Base-by-base conservation (phyloP, 202 grass and related monocot species). In the Eragrostis tef region DNA sequence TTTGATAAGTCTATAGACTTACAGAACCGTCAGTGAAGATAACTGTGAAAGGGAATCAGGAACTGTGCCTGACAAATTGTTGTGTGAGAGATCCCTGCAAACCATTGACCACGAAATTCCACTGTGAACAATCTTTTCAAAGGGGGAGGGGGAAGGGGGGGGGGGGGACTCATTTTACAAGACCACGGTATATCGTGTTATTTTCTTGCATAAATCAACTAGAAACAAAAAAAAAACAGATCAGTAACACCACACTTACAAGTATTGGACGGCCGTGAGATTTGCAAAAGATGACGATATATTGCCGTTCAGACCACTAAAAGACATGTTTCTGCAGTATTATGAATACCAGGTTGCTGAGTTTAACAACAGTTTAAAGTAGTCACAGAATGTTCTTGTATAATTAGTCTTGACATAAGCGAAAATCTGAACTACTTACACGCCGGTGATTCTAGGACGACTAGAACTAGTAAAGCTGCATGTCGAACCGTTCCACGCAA, bases 51-150 rank as follows among this genome's bases (percentile, higher is more conserved):
- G 82, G 67, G 39, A 51, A 60, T 77, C 79, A 52, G 92, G 92
- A 84, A 94, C 84, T 62, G 56, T 4, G 31, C 91, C 91, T 14
- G 79, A 73, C 71, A 94, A 77, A 7, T 83, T 84, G 47, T 94
- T 94, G 67, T 91, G 49, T 51, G 92, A 91, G 51, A 94, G 79
- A 82, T 94, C 66, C 41, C 92, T 94, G 85, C 54, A 58, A 58
- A 20, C 54, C 20, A 24, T 58, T 0, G 34, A 39, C 34, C 34
- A 5, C 34, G 7, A 24, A 31, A 31, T 31, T 31, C n/a, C n/a
- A n/a, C n/a, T n/a, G n/a, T n/a, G n/a, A n/a, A n/a, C n/a, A n/a
- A n/a, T n/a, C n/a, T n/a, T n/a, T n/a, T n/a, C n/a, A n/a, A n/a
- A n/a, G n/a, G n/a, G n/a, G n/a, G n/a, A n/a, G n/a, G n/a, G n/a